Base-by-base conservation (phyloP, 1,284 basidiomycete genomes). In the Marasmius tenuissimus region DNA sequence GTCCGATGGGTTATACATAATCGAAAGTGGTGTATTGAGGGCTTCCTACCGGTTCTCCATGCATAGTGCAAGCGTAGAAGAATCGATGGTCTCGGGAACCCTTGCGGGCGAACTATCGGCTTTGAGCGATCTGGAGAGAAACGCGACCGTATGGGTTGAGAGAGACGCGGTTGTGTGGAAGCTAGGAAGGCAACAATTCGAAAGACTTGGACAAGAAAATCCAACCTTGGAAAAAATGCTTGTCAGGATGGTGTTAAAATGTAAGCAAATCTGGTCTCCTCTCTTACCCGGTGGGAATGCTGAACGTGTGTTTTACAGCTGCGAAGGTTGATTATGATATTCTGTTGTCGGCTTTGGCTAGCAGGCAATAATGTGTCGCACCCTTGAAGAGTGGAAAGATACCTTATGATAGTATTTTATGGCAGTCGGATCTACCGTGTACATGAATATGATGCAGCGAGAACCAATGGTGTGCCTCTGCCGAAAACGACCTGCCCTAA, bases 31-130 rank as follows among this genome's bases (percentile, higher is more conserved):
- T 10, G 85, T 93, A 38, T 80, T 97, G 42, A 82, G 91, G 12
- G 95, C 95, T 0, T 84, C 84, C 16, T 96, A 96, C 73, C 75
- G 78, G 57, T 95, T 94, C 71, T 85, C 86, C 10, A 86, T 88
- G 57, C 85, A 90, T 65, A 78, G 83, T 7, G 82, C 84, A 34
- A 73, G 77, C 10, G 85, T 94, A 52, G 88, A 92, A 69, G 93
- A 94, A 76, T 92, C 90, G 4, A 97, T 97, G 95, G 93, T 97
- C 0, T 88, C 94, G 1, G 95, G 94, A 1, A 94, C 94, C 0
- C 78, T 97, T 5, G 93, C 95, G 2, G 96, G 96, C 1, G 96
- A 97, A 74, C 75, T 97, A 59, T 90, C 91, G 0, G 91, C 90
- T 40, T 76, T 98, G 27, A 88, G 92, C 8, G 87, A 87, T 16